Conservation (phyloP, 2,329 filamentous ascomycete species). For the Beauveria brongniartii region DNA sequence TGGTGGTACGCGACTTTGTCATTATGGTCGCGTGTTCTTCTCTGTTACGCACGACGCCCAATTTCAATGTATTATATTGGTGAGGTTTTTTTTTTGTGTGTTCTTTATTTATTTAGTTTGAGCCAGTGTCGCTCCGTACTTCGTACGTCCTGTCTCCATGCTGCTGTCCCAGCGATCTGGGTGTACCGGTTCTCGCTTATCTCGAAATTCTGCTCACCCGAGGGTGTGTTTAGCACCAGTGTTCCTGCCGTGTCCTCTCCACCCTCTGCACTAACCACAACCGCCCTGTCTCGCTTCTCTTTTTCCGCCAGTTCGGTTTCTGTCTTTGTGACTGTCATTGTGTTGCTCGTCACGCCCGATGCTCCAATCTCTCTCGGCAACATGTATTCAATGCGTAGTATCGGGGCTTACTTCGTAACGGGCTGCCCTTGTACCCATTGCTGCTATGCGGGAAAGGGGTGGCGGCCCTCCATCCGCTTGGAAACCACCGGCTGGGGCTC, state of each 20-base stretch:
- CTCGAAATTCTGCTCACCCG: constrained; percentile 9
- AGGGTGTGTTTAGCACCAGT: neutral
- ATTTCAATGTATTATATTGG: neutral
- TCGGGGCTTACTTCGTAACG: too few species aligned
- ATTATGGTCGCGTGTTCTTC: neutral
- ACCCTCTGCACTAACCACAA: neutral
- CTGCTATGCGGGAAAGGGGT: neutral
- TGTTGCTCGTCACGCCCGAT: neutral
- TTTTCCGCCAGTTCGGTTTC: neutral
- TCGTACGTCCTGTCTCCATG: neutral
- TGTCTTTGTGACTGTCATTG: neutral
- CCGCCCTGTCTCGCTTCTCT: neutral
- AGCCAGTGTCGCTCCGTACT: neutral
- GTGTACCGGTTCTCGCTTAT: constrained; percentile 25
- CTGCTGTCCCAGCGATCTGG: constrained; percentile 24
- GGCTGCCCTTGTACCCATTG: too few species aligned
- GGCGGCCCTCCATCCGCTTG: neutral
- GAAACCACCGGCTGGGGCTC: neutral
- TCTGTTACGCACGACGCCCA: neutral
- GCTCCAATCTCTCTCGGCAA: neutral
- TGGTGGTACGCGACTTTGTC: neutral
- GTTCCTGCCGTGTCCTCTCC: neutral
- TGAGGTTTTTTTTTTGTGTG: neutral
- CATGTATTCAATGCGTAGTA: too few species aligned
- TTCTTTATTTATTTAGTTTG: neutral